Conservation (phyloP, 192 early-diverging fungal species). For the Mortierella hygrophila region DNA sequence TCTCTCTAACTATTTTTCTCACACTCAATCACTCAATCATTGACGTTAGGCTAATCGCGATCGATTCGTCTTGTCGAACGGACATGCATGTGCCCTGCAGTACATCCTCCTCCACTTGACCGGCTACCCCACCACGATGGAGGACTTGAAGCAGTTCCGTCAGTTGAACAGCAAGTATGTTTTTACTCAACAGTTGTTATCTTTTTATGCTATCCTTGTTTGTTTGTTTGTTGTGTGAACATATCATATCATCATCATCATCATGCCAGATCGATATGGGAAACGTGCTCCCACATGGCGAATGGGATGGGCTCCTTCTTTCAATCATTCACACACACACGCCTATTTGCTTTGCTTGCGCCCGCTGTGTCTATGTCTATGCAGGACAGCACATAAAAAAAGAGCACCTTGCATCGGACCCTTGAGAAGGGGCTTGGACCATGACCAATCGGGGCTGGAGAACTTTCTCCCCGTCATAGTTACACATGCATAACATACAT, state of each 20-base stretch:
- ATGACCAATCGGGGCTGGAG: neutral
- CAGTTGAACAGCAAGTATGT: conserved; percentile 84
- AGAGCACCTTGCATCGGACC: neutral
- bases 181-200: neutral
- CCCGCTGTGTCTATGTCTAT: too few species aligned
- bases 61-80: conserved; percentile 98
- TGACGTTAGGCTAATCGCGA: conserved; percentile 83
- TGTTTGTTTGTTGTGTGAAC: neutral
- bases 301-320: neutral
- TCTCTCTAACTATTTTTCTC: neutral
- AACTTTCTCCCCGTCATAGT: neutral
- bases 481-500: neutral
- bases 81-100: conserved; percentile 95
- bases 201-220: neutral
- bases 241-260: neutral
- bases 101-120: conserved; percentile 91
- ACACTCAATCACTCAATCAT: neutral
- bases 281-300: neutral
- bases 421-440: neutral
- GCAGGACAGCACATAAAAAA: neutral
- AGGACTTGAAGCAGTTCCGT: conserved; percentile 94
- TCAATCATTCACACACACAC: neutral
- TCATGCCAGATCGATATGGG: neutral
- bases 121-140: conserved; percentile 89
- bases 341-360: neutral